Percentiles rank a stretch among this genome's conserved stretches.
Evolutionary conservation across 169 alveolate genomes (phyloP).

Genomic region (Eimeria acervulina): DNA sequence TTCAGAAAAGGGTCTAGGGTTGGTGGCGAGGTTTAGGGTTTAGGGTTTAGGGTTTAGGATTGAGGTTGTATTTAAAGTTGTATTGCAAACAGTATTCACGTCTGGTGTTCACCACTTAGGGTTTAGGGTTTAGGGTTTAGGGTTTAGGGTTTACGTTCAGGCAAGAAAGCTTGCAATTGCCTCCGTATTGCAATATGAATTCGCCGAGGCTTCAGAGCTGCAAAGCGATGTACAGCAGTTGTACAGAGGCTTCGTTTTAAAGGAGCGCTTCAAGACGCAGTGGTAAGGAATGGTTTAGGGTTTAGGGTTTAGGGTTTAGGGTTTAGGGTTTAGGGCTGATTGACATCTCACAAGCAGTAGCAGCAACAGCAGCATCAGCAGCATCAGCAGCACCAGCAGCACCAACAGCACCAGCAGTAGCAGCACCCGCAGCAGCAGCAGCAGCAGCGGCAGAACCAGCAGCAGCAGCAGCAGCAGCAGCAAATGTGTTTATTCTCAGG

Average conservation of each 20-base stretch:
- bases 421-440: no score
- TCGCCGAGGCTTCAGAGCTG: constrained; percentile 60
- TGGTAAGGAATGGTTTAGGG: constrained; percentile 8
- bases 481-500: constrained; percentile 8
- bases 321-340: not conserved
- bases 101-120: not conserved
- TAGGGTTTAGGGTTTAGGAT: not conserved
- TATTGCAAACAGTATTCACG: no score
- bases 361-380: no score
- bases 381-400: no score
- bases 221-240: constrained; percentile 57
- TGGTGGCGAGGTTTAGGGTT: not conserved
- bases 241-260: constrained; percentile 27
- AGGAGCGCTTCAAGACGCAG: constrained; percentile 27
- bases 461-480: no score
- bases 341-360: not conserved
- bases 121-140: constrained; percentile 29
- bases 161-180: constrained; percentile 70
- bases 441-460: no score
- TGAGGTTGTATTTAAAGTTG: no score
- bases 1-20: not conserved
- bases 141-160: constrained; percentile 58
- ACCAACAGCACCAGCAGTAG: no score
- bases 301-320: constrained; percentile 14
- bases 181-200: constrained; percentile 66